These are phyloP conservation scores for Solanum ahanhuiri DNA, from an alignment of 257 asterid species.

Conservation along the genomic window DNA sequence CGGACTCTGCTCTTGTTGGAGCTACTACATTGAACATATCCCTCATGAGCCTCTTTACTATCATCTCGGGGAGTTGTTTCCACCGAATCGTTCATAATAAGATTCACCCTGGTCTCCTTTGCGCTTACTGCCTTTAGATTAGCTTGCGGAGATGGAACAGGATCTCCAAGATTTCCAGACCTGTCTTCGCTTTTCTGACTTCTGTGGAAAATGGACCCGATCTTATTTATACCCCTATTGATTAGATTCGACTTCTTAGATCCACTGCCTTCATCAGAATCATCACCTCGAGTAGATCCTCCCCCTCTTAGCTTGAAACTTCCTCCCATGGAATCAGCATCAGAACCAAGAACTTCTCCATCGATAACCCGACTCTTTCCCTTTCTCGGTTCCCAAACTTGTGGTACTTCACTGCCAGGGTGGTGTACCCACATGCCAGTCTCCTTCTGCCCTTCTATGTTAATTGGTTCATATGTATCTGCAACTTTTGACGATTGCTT, in stretches of 20 bases:
- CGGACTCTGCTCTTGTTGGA: neutral
- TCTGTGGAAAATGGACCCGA: conserved; percentile 50
- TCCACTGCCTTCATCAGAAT: conserved; percentile 52
- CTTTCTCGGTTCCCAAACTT: conserved; percentile 81
- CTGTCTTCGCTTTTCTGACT: conserved; percentile 34
- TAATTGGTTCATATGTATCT: conserved; percentile 64
- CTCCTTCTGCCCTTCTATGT: conserved; percentile 49
- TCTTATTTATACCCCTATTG: conserved; percentile 39
- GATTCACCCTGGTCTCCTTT: conserved; percentile 41
- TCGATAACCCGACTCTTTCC: conserved; percentile 43
- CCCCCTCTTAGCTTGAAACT: conserved; percentile 19
- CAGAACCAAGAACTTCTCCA: conserved; percentile 10
- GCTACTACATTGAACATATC: neutral
- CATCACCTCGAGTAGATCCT: conserved; percentile 20
- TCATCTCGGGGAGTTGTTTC: conserved; percentile 20
- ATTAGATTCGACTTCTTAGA: conserved; percentile 32
- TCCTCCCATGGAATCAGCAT: conserved; percentile 25
- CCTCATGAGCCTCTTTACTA: neutral
- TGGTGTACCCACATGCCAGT: conserved; percentile 92
- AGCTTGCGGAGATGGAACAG: conserved; percentile 35
- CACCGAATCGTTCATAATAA: conserved; percentile 35
- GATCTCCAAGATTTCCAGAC: conserved; percentile 15
- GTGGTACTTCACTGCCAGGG: conserved; percentile 82
- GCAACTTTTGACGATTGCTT: conserved; percentile 36
- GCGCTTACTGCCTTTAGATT: conserved; percentile 36